A percentile compares a stretch with the other conserved stretches of the same genome.
Conservation (phyloP, 2,329 filamentous ascomycete genomes). For the Fusarium oligoseptatum region DNA sequence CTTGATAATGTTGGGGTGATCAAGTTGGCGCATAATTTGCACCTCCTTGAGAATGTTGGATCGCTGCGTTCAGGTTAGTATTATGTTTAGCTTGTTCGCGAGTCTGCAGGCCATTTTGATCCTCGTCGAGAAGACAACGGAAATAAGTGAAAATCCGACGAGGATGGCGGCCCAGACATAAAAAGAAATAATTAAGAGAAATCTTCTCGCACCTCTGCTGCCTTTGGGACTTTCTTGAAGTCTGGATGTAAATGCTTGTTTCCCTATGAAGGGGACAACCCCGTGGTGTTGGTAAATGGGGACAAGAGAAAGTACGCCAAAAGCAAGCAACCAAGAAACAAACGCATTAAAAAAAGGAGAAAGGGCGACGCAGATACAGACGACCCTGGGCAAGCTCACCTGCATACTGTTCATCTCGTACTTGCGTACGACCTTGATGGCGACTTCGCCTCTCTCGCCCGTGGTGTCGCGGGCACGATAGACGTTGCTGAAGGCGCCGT, state of each 20-base stretch:
- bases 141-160: conserved; percentile 39
- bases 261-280: conserved; percentile 73
- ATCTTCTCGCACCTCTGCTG: conserved; percentile 89
- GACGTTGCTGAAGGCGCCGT: conserved; percentile 98
- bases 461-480: conserved; percentile 86
- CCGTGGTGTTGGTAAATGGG: conserved; percentile 67
- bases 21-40: conserved; percentile 96
- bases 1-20: conserved; percentile 96
- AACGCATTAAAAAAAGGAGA: conserved; percentile 36
- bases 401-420: conserved; percentile 99
- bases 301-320: conserved; percentile 37
- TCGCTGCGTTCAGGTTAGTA: conserved; percentile 70
- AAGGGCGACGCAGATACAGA: conserved; percentile 40
- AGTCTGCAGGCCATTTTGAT: conserved; percentile 35
- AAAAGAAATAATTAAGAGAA: conserved; percentile 50
- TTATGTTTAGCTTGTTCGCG: conserved; percentile 25
- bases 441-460: conserved; percentile 82
- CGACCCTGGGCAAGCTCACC: conserved; percentile 73
- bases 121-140: conserved; percentile 28
- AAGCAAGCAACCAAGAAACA: conserved; percentile 10
- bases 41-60: conserved; percentile 99
- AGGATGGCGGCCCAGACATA: conserved; percentile 35
- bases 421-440: conserved; percentile 98
- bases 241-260: conserved; percentile 94
- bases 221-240: conserved; percentile 94